These are phyloP conservation scores for Abortiporus biennis DNA, from an alignment of 1,284 basidiomycete genomes.

Conservation along the genomic window DNA sequence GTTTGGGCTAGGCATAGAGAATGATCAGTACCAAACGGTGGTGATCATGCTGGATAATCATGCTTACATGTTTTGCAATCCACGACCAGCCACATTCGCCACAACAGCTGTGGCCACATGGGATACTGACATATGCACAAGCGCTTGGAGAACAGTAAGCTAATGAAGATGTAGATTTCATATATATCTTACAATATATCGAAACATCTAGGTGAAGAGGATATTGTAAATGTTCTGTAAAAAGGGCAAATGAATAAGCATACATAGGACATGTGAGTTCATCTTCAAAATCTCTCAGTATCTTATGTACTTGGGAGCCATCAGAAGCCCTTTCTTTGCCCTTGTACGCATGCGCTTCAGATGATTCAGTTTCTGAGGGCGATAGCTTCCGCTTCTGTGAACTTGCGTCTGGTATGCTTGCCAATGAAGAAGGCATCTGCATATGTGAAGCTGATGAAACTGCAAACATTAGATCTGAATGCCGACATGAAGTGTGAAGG, in stretches of 20 bases:
- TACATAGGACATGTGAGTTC: constrained; percentile 29
- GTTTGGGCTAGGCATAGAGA: constrained; percentile 7
- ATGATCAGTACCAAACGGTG: not conserved
- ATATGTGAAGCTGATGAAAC: not conserved
- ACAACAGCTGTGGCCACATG: constrained; percentile 30
- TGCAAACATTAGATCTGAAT: not conserved
- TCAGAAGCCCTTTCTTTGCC: constrained; percentile 14
- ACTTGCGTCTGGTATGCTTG: not conserved
- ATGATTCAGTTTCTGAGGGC: not conserved
- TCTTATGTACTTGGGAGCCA: constrained; percentile 12
- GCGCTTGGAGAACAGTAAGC: constrained; percentile 15
- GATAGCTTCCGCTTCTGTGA: not conserved
- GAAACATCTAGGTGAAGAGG: constrained; percentile 21
- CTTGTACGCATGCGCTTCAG: constrained; percentile 12
- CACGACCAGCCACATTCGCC: constrained; percentile 25
- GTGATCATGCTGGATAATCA: not conserved
- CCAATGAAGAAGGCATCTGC: not conserved
- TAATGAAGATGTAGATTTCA: not conserved
- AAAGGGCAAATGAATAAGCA: constrained; percentile 8
- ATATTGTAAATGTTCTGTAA: not conserved
- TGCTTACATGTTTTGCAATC: constrained; percentile 21
- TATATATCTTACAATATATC: constrained; percentile 24
- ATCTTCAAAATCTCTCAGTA: constrained; percentile 23
- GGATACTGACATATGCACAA: constrained; percentile 22
- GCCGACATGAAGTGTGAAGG: not conserved